These are phyloP conservation scores for Aspergillus clavatus DNA, from an alignment of 2,329 filamentous ascomycete species.

Conservation along the genomic window DNA sequence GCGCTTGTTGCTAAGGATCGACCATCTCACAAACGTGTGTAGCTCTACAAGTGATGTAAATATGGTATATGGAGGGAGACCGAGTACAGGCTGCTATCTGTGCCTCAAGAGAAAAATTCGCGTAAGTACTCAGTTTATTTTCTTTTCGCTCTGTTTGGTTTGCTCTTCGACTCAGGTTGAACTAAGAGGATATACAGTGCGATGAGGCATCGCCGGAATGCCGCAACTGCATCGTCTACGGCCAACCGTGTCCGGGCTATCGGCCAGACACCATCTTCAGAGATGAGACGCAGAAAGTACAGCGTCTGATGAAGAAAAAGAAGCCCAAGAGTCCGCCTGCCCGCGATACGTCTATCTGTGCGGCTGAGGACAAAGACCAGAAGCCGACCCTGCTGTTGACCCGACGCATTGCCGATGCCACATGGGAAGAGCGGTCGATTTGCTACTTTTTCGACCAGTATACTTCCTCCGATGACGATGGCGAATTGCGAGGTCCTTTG, in stretches of 20 bases:
- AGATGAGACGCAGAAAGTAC: slow-evolving; percentile 30
- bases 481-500: slow-evolving; percentile 29
- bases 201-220: slow-evolving; percentile 35
- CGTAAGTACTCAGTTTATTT: slow-evolving; percentile 22
- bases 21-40: background rate
- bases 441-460: slow-evolving; percentile 42
- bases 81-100: slow-evolving; percentile 37
- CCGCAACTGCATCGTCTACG: slow-evolving; percentile 34
- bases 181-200: slow-evolving; percentile 25
- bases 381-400: background rate
- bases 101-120: slow-evolving; percentile 40
- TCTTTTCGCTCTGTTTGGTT: background rate
- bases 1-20: too few species aligned
- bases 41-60: slow-evolving; percentile 3
- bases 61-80: slow-evolving; percentile 41
- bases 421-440: slow-evolving; percentile 34
- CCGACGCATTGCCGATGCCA: slow-evolving; percentile 24
- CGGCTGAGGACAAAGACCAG: background rate
- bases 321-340: too few species aligned
- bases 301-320: slow-evolving; percentile 25
- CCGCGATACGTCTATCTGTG: too few species aligned
- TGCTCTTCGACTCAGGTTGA: background rate
- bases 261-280: slow-evolving; percentile 32
- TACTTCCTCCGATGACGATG: slow-evolving; percentile 22
- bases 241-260: slow-evolving; percentile 35